These are phyloP conservation scores for Coccomyxa sp. DNA, from an alignment of 139 green algal species.

Conservation along the genomic window DNA sequence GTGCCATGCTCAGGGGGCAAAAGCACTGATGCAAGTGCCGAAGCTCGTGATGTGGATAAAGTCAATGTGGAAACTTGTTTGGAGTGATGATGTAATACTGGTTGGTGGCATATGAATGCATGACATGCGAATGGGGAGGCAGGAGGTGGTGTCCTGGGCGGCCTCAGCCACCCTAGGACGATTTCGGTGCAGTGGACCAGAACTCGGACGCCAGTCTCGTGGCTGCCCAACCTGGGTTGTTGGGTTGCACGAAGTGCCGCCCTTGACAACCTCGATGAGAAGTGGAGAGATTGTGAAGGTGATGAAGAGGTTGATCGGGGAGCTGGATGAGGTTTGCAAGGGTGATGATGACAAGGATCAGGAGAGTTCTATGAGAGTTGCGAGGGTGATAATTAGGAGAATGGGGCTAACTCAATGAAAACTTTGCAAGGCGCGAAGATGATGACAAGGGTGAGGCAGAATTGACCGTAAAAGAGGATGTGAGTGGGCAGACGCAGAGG, in stretches of 20 bases:
- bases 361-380: not conserved
- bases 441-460: not conserved
- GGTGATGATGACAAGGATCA: not conserved
- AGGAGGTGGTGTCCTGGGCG: too few relatives aligned
- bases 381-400: not conserved
- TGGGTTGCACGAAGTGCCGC: not conserved
- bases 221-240: too few relatives aligned
- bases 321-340: not conserved
- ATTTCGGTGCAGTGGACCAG: too few relatives aligned
- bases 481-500: too few relatives aligned
- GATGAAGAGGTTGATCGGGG: not conserved
- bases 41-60: slow-evolving; percentile 2
- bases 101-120: too few relatives aligned
- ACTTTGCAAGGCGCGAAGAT: not conserved
- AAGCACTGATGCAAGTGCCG: not conserved
- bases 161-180: too few relatives aligned
- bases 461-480: not conserved
- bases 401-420: not conserved
- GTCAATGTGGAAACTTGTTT: not conserved
- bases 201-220: too few relatives aligned
- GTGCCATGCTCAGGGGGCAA: not conserved
- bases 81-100: too few relatives aligned
- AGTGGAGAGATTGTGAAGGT: not conserved
- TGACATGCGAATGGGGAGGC: too few relatives aligned
- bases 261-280: not conserved